Base-by-base conservation (phyloP, 805 yeast genomes). In the Clavispora vitiphila region DNA sequence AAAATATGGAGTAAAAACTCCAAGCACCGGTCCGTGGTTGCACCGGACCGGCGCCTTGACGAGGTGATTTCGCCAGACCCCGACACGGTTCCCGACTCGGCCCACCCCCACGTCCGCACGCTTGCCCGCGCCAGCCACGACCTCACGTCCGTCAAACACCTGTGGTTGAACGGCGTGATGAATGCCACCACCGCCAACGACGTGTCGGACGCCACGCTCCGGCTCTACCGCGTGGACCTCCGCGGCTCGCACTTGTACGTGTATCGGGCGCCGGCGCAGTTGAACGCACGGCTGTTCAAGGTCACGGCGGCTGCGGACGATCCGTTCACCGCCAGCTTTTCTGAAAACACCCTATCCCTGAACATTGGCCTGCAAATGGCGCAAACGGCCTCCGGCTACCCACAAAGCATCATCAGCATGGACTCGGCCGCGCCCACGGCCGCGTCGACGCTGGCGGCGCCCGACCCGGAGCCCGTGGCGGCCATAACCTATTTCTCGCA, bases 231-330 rank as follows among this genome's bases (percentile, higher is more conserved):
- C 20, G 49, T 48, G 20, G 55, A 53, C 53, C 64, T 89, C 43
- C 77, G 73, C 51, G 96, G 96, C 15, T 77, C 89, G 2, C 67
- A 70, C 34, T 62, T 89, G 39, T 69, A 71, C 40, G 59, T 89
- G 14, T 85, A 76, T 65, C 48, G 51, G 5, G 50, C 55, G 16
- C 55, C 55, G 21, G 44, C 39, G 36, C 52, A 37, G 43, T 18
- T 49, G 39, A 46, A 42, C 34, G 43, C 43, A 14, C 55, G 51
- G 31, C 50, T 41, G 55, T 46, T 49, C 32, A 43, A 42, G 8
- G 30, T 36, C 8, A 38, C 38, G 19, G 10, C 39, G 7, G 15
- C 39, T 5, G 15, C 19, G 16, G 39, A 35, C 12, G 24, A 21
- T 16, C 26, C 43, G 9, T 41, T 34, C 9, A 34, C 36, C 9